Percentiles rank a stretch among this genome's conserved stretches.
These are phyloP conservation scores for Vanrija pseudolonga DNA, from an alignment of 1,284 basidiomycete genomes.

Conservation along the genomic window DNA sequence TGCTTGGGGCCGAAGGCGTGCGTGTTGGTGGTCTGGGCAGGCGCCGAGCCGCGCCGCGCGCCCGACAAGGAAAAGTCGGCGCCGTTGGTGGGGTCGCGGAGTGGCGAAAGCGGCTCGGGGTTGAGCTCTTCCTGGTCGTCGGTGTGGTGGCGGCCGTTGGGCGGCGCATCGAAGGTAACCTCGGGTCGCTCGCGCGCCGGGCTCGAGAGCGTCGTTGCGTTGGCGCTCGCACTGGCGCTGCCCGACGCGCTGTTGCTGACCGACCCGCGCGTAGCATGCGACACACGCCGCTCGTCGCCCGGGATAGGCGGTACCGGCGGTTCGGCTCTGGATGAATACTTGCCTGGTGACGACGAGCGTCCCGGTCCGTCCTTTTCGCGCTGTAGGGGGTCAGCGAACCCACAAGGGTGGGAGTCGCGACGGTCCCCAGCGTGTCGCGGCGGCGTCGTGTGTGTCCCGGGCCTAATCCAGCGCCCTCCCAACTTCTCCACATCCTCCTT, in stretches of 20 bases:
- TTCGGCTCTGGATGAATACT: constrained; percentile 6
- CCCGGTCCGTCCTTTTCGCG: constrained; percentile 2
- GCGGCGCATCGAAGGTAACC: not conserved
- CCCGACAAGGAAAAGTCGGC: too few relatives aligned
- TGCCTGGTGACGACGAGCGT: constrained; percentile 12
- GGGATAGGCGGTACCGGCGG: constrained; percentile 9
- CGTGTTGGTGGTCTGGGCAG: too few relatives aligned
- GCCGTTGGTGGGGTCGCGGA: not conserved
- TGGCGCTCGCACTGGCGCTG: not conserved
- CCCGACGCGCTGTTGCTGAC: not conserved
- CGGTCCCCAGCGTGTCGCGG: too few relatives aligned
- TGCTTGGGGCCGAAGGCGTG: too few relatives aligned
- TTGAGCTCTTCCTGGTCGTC: not conserved
- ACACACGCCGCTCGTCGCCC: not conserved
- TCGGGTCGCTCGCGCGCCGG: too few relatives aligned
- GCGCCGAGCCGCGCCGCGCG: too few relatives aligned
- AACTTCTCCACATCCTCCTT: not conserved
- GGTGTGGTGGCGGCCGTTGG: not conserved
- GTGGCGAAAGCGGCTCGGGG: not conserved
- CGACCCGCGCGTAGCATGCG: not conserved
- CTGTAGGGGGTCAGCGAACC: constrained; percentile 12
- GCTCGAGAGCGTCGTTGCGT: not conserved
- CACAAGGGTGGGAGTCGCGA: constrained; percentile 1
- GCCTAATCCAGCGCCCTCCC: not conserved
- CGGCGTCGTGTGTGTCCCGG: too few relatives aligned